These are phyloP conservation scores for Chalciporus chontae DNA, from an alignment of 768 basidiomycete genomes.

Conservation along the genomic window DNA sequence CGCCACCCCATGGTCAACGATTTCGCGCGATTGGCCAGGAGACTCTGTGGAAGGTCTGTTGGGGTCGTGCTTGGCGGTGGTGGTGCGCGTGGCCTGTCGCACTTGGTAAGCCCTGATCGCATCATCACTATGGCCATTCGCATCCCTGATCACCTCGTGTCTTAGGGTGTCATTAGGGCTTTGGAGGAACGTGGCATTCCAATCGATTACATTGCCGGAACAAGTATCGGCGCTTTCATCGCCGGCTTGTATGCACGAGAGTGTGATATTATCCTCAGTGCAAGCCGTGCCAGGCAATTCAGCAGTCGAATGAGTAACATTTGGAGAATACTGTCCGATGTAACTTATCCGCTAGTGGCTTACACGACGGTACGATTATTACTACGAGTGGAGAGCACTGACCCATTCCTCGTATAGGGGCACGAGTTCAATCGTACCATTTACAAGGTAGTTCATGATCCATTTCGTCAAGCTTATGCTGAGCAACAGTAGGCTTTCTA, in stretches of 20 bases:
- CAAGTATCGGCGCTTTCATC: constrained; percentile 89
- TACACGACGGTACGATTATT: constrained; percentile 59
- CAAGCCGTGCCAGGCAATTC: constrained; percentile 89
- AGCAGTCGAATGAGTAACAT: constrained; percentile 89
- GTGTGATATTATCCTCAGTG: constrained; percentile 81
- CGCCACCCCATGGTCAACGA: constrained; percentile 84
- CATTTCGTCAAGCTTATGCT: constrained; percentile 1
- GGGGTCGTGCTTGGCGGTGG: constrained; percentile 96
- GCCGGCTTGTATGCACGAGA: constrained; percentile 95
- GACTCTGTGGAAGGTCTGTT: constrained; percentile 90
- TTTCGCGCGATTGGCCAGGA: constrained; percentile 85
- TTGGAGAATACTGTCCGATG: constrained; percentile 90
- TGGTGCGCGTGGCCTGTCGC: constrained; percentile 88
- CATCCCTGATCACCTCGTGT: constrained; percentile 7
- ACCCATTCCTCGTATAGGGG: constrained; percentile 49
- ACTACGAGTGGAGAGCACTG: neutral
- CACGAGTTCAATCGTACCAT: constrained; percentile 94
- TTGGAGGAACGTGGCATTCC: constrained; percentile 90
- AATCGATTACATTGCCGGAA: constrained; percentile 92
- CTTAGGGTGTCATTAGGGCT: constrained; percentile 86
- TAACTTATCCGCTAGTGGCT: constrained; percentile 75
- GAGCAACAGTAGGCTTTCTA: constrained; percentile 68
- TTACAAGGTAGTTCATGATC: constrained; percentile 61
- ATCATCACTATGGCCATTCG: constrained; percentile 8
- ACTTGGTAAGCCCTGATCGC: constrained; percentile 46